Base-by-base conservation (phyloP, 495 filamentous ascomycete species). In the Hypoxylon cercidicola region DNA sequence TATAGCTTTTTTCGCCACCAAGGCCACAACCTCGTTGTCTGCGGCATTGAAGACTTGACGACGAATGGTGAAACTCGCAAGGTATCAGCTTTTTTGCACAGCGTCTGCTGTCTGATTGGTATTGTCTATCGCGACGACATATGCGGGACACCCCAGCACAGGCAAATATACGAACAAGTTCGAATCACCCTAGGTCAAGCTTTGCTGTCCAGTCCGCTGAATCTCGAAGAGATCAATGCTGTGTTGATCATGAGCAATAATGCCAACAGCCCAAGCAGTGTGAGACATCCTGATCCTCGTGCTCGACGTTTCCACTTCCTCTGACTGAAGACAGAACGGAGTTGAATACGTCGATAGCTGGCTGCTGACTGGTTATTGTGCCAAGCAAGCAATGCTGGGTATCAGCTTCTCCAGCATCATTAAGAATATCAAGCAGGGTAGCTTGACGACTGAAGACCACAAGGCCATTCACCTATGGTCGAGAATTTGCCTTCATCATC, bases 201-300 rank as follows among this genome's bases (percentile, higher is more conserved):
- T 15, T 37, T 68, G 16, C 50, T 73, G 5, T 68, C 68, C 3
- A 73, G 70, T 28, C 70, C 68, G 11, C 48, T 73, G 12, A 64
- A 68, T 46, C 54, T 73, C 16, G 67, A 73, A 35, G 70, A 73
- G 41, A 66, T 73, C 37, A 73, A 73, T 21, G 70, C 70, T 9
- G 56, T 73, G 50, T 43, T 73, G 30, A 73, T 73, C 45, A 73
- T 73, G 70, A 73, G 70, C 44, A 68, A 73, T 20, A 73, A 71
- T 60, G 70, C 70, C 37, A 73, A 70, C 49, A 60, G 60, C 28
- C 70, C 70, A 28, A 70, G 64, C 25, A 62, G 61, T 43, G 70
- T 73, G 47, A 48, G 70, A 49, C 21, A 6, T 7, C 4, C n/a
- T 19, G 13, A 13, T 19, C 28, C 10, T 23, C 8, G 9, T 35